Evolutionary conservation across 1,139 yeast genomes (phyloP).

Genomic region (Pichia sp.): DNA sequence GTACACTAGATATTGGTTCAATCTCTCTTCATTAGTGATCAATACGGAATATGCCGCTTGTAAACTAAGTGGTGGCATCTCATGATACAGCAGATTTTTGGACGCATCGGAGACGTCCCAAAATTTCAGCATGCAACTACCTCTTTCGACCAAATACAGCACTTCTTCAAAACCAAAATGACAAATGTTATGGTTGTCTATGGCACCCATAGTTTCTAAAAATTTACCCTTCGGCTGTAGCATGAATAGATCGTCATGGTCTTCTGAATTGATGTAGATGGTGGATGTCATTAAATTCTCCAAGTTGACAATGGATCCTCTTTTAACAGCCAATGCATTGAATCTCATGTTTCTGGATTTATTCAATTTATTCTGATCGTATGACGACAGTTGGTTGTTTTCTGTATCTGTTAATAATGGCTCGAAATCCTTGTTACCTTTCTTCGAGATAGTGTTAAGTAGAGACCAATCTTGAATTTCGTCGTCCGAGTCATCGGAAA

Average conservation of each 20-base stretch:
- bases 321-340: conserved; percentile 54
- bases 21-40: conserved; percentile 40
- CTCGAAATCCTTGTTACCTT: conserved; percentile 87
- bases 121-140: conserved; percentile 62
- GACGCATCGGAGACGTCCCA: conserved; percentile 26
- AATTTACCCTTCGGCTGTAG: conserved; percentile 68
- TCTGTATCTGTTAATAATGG: conserved; percentile 39
- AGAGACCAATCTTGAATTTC: conserved; percentile 71
- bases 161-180: conserved; percentile 62
- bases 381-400: conserved; percentile 54
- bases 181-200: conserved; percentile 44
- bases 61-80: conserved; percentile 49
- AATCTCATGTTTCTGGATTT: conserved; percentile 73
- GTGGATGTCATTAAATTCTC: conserved; percentile 36
- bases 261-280: conserved; percentile 44
- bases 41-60: conserved; percentile 64
- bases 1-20: conserved; percentile 68
- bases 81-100: conserved; percentile 22
- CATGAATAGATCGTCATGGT: conserved; percentile 35
- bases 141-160: conserved; percentile 79
- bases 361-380: conserved; percentile 52
- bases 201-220: conserved; percentile 69
- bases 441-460: conserved; percentile 31
- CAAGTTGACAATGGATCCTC: conserved; percentile 39
- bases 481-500: conserved; percentile 48